Evolutionary conservation across 2,329 filamentous ascomycete genomes (phyloP).

Genomic region (Apiospora kogelbergensis): DNA sequence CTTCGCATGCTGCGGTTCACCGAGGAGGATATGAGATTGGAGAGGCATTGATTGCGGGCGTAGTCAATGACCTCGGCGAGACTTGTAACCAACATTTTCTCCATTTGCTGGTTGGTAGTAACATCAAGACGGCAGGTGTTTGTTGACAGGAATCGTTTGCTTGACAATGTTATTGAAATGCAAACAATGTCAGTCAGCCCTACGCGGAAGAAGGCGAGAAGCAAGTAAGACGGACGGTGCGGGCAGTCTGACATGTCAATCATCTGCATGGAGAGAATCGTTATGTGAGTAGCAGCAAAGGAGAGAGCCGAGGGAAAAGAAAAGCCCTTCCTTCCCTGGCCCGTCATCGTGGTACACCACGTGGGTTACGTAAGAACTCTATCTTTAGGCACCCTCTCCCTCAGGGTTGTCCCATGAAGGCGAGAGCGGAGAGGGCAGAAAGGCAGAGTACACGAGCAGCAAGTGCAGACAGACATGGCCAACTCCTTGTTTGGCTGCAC

Average conservation of each 20-base stretch:
- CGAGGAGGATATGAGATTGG: not conserved
- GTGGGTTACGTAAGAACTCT: conserved; percentile 7
- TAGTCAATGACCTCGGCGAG: not conserved
- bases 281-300: not conserved
- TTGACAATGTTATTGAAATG: not conserved
- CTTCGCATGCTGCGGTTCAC: not conserved
- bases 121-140: not conserved
- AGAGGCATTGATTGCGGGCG: not conserved
- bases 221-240: not conserved
- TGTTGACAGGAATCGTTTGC: not conserved
- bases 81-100: not conserved
- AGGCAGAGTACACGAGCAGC: not conserved
- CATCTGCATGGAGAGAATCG: not conserved
- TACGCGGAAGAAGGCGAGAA: not conserved
- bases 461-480: not conserved
- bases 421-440: not conserved
- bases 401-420: not conserved
- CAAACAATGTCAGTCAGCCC: not conserved
- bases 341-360: conserved; percentile 1
- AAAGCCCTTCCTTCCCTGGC: not conserved
- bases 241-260: not conserved
- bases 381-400: not conserved
- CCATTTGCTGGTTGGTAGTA: not conserved
- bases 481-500: not conserved
- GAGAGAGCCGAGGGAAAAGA: not conserved